Base-by-base conservation (phyloP, 1,139 yeast genomes). In the Blastobotrys illinoisensis region DNA sequence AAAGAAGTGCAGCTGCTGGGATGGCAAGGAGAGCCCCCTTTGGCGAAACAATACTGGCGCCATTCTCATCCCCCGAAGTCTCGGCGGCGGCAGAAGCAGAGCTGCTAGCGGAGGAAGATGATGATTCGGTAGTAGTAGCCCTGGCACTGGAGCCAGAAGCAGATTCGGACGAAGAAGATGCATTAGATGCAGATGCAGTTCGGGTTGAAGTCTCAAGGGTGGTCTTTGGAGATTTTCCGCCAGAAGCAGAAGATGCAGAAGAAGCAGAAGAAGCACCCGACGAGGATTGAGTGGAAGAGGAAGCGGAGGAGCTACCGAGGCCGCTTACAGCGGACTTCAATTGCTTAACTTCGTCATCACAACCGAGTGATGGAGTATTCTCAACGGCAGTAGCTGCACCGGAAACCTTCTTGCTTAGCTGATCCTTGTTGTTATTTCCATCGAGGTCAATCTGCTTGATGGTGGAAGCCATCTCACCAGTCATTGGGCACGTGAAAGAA, bases 401-500 rank as follows among this genome's bases (percentile, higher is more conserved):
- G 9, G 44, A 20, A 3, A 51, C 47, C 47, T 51, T 51, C 1
- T n/a, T 18, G 16, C 28, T 23, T n/a, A 51, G 26, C 13, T 26
- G 13, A 5, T 50, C 14, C 40, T 47, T 44, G 2, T 26, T 28
- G 11, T 19, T 47, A n/a, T 28, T 32, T 11, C 20, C 32, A 23
- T 26, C 20, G n/a, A 52, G 44, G 21, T 48, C 21, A 21, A 32
- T 32, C 16, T 32, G 40, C 40, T 45, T 32, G 14, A 49, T 28
- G 5, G 54, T 13, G n/a, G 28, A 40, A 9, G 54, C 48, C 18
- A 54, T 43, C 19, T 44, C 36, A 20, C 51, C 54, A n/a, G 54
- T 50, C 51, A 50, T 36, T 47, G 56, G 56, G 47, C 54, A 54
- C 14, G 47, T 28, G 44, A 44, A 54, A 9, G 48, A 21, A 14